Conservation (phyloP, 208 protist species). For the Acanthamoeba sp. region DNA sequence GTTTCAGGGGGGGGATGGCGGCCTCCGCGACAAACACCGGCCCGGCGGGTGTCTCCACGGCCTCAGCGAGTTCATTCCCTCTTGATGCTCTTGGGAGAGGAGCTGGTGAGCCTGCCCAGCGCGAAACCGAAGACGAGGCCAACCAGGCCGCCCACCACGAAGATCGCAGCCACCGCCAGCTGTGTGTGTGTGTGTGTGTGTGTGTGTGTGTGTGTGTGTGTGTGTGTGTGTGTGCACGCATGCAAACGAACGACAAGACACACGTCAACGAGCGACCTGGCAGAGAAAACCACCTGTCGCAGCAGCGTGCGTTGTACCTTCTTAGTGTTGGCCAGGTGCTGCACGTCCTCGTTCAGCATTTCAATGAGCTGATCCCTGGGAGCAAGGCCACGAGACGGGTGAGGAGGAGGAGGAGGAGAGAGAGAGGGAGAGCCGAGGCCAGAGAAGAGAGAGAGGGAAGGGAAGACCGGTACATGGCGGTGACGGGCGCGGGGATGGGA, state of each 20-base stretch:
- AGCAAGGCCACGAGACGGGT: neutral
- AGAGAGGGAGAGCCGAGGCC: neutral
- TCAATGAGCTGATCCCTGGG: conserved; percentile 23
- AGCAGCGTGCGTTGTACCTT: neutral
- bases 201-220: too few species aligned
- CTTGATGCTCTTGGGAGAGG: neutral
- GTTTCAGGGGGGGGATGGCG: too few species aligned
- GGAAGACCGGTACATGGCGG: neutral
- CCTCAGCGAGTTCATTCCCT: neutral
- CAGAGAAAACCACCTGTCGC: too few species aligned
- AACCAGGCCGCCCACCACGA: neutral
- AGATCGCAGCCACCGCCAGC: neutral
- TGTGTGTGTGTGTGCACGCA: too few species aligned
- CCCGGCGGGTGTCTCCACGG: too few species aligned
- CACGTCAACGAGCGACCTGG: too few species aligned
- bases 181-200: too few species aligned
- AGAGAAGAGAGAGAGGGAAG: neutral
- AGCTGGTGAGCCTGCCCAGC: neutral
- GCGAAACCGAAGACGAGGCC: neutral
- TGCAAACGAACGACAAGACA: too few species aligned
- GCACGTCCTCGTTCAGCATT: conserved; percentile 55
- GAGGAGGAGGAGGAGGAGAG: neutral
- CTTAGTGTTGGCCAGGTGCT: conserved; percentile 33
- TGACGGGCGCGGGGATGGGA: conserved; percentile 3
- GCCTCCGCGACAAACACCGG: too few species aligned